Conservation (phyloP, 768 basidiomycete species). For the Dentipellis fragilis region DNA sequence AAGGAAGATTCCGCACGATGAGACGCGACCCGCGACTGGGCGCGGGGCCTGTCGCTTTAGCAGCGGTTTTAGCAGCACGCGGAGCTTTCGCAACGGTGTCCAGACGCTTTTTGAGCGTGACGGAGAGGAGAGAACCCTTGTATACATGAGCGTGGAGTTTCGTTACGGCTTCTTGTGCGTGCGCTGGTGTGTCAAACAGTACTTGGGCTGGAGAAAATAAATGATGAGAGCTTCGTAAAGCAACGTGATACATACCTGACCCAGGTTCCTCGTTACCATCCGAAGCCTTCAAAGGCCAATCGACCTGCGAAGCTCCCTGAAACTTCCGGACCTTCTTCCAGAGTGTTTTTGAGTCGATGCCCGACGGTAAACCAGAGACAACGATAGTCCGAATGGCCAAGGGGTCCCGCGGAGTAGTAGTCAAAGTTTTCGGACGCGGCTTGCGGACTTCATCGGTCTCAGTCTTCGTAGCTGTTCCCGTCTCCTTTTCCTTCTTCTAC, state of each 20-base stretch:
- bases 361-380: constrained; percentile 59
- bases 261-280: constrained; percentile 37
- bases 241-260: constrained; percentile 32
- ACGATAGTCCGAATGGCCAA: constrained; percentile 77
- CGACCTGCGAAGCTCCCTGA: constrained; percentile 63
- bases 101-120: constrained; percentile 77
- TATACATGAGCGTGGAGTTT: constrained; percentile 90
- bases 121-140: constrained; percentile 81
- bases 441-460: constrained; percentile 6
- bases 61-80: constrained; percentile 11
- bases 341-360: constrained; percentile 51
- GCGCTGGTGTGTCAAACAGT: constrained; percentile 55
- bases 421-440: constrained; percentile 24
- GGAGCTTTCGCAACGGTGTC: constrained; percentile 49
- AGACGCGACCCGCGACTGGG: constrained; percentile 72
- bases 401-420: constrained; percentile 44
- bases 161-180: constrained; percentile 59
- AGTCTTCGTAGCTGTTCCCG: neutral
- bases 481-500: constrained; percentile 6
- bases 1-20: constrained; percentile 87
- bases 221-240: neutral
- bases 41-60: constrained; percentile 27
- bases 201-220: constrained; percentile 46
- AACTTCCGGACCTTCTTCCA: constrained; percentile 88
- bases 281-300: constrained; percentile 46